phyloP scores from a whole-genome alignment of 176 grass and related monocot species.

The Oryza rufipogon region DNA sequence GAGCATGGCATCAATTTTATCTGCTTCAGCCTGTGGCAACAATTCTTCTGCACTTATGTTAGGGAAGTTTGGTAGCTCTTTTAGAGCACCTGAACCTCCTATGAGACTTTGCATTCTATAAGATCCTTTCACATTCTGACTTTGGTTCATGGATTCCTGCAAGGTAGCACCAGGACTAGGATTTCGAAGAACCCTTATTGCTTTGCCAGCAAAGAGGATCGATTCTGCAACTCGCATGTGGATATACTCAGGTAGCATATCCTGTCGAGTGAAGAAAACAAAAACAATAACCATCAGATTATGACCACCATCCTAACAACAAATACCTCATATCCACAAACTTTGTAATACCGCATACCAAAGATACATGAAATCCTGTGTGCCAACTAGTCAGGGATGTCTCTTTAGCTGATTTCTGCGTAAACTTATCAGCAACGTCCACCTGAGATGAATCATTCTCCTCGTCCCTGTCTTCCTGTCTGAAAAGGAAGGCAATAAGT shows the following conservation, averaged over 20 bases:
- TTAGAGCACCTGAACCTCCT: constrained; percentile 45
- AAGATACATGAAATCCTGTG: constrained; percentile 92
- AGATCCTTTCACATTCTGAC: constrained; percentile 57
- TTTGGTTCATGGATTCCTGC: constrained; percentile 59
- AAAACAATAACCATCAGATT: constrained; percentile 26
- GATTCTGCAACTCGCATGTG: constrained; percentile 94
- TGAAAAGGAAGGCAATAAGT: constrained; percentile 53
- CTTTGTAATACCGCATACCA: constrained; percentile 64
- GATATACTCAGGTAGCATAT: constrained; percentile 96
- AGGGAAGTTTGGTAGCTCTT: constrained; percentile 53
- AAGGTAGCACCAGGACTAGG: constrained; percentile 74
- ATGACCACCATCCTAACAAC: constrained; percentile 32
- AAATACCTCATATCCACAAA: constrained; percentile 17
- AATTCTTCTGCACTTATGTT: constrained; percentile 79
- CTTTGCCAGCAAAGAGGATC: constrained; percentile 97
- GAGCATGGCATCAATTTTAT: constrained; percentile 93
- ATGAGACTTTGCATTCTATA: constrained; percentile 63
- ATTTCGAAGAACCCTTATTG: constrained; percentile 89
- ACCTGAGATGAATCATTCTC: constrained; percentile 61
- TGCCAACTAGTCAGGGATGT: constrained; percentile 80
- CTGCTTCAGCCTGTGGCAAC: constrained; percentile 87
- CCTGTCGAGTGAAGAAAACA: constrained; percentile 54
- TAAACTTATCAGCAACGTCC: constrained; percentile 65
- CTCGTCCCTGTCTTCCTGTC: constrained; percentile 74
- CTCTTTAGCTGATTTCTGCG: constrained; percentile 71